Conservation (phyloP, 2,329 filamentous ascomycete genomes). For the Penicillium sp. region DNA sequence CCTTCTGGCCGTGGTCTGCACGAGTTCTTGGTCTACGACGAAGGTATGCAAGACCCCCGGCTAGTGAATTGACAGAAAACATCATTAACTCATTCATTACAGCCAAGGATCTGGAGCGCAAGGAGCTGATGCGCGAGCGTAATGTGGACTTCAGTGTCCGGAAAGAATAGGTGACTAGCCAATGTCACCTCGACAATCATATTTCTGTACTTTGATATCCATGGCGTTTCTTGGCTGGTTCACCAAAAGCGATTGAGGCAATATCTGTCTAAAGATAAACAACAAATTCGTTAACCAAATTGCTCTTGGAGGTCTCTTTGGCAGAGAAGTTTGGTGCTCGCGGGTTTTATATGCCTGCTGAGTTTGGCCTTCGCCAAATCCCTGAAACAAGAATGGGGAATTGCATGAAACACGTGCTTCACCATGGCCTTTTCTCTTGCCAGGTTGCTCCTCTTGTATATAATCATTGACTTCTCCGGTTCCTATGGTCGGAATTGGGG, state of each 20-base stretch:
- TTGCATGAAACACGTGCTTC: not conserved
- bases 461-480: slow-evolving; percentile 7
- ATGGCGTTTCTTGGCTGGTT: slow-evolving; percentile 40
- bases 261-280: slow-evolving; percentile 15
- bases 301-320: slow-evolving; percentile 3
- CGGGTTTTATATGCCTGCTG: not conserved
- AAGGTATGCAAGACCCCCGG: slow-evolving; percentile 53
- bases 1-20: slow-evolving; percentile 82
- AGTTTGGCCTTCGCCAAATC: not conserved
- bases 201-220: slow-evolving; percentile 41
- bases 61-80: slow-evolving; percentile 1
- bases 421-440: not conserved
- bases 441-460: slow-evolving; percentile 9
- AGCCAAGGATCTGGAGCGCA: slow-evolving; percentile 67
- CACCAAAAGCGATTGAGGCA: slow-evolving; percentile 33
- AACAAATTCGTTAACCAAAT: slow-evolving; percentile 9
- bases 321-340: not conserved
- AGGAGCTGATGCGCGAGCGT: slow-evolving; percentile 64
- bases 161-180: slow-evolving; percentile 19
- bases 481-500: not conserved
- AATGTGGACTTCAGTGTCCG: slow-evolving; percentile 35
- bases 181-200: slow-evolving; percentile 23
- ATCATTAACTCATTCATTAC: slow-evolving; percentile 16
- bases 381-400: not conserved
- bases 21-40: slow-evolving; percentile 88